Percentiles rank a stretch among this genome's conserved stretches.
phyloP scores from a whole-genome alignment of 73 alveolate species.

The Diophrys sp. region DNA sequence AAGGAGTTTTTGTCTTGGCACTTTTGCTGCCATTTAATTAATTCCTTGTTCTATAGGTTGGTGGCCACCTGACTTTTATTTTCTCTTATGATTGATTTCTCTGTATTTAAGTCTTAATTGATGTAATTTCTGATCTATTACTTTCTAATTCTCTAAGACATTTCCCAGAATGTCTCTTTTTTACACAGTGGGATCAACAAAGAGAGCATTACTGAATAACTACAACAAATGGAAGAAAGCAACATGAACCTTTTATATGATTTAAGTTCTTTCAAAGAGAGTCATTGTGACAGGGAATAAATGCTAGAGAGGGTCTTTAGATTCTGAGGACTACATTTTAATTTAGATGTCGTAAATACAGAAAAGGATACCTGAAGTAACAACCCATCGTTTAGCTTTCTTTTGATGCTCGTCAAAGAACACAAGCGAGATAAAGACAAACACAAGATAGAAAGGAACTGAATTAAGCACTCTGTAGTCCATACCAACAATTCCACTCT shows the following conservation, averaged over 20 bases:
- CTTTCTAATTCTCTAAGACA: neutral
- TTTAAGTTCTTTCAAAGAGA: neutral
- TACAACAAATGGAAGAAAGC: neutral
- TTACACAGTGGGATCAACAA: neutral
- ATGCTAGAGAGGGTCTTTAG: neutral
- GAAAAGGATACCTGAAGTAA: neutral
- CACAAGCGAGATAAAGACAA: neutral
- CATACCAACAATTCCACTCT: neutral
- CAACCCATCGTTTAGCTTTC: conserved; percentile 1
- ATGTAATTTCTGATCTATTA: too few species aligned
- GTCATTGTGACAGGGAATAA: neutral
- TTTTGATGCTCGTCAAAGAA: neutral
- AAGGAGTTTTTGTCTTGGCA: too few species aligned
- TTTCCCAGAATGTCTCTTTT: neutral
- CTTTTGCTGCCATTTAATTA: too few species aligned
- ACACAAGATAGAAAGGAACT: neutral
- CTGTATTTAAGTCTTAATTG: neutral
- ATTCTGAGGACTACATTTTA: neutral
- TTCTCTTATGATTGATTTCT: neutral
- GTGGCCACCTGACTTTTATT: too few species aligned
- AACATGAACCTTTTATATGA: neutral
- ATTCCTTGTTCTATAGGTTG: too few species aligned
- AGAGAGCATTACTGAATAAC: neutral
- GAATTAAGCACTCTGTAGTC: neutral
- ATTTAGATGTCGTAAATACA: neutral